These are phyloP conservation scores for Phaeotremella fagi DNA, from an alignment of 768 basidiomycete species.

Conservation along the genomic window DNA sequence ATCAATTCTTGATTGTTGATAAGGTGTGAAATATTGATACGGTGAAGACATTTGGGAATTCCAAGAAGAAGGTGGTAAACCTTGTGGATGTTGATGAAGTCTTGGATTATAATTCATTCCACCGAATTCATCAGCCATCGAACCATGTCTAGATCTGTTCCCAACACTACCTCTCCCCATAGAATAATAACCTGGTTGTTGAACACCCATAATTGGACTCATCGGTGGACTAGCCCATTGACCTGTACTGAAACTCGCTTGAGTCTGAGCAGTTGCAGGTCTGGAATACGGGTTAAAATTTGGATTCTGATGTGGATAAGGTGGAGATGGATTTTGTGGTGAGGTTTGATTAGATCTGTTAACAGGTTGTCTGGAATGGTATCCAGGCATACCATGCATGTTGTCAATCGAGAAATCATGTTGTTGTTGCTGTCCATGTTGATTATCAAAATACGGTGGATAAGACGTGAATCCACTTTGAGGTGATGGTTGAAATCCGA, in stretches of 20 bases:
- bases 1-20: not conserved
- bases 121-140: slow-evolving; percentile 10
- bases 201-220: slow-evolving; percentile 4
- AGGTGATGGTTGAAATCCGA: not conserved
- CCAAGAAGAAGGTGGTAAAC: slow-evolving; percentile 10
- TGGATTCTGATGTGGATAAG: not conserved
- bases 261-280: not conserved
- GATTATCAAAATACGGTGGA: not conserved
- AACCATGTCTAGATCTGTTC: slow-evolving; percentile 2
- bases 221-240: slow-evolving; percentile 7
- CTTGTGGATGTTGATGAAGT: not conserved
- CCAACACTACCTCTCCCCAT: too few species aligned
- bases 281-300: not conserved
- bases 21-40: slow-evolving; percentile 5
- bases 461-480: not conserved
- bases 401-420: not conserved
- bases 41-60: slow-evolving; percentile 1
- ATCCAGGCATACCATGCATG: not conserved
- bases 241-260: not conserved
- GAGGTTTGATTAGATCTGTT: not conserved
- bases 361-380: not conserved
- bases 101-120: slow-evolving; percentile 1
- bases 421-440: too few species aligned
- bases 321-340: not conserved
- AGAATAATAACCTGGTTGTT: not conserved